A percentile compares a stretch with the other conserved stretches of the same genome.
Evolutionary conservation across 1,284 basidiomycete species (phyloP).

Genomic region (Pseudomicrostroma phylloplanum): DNA sequence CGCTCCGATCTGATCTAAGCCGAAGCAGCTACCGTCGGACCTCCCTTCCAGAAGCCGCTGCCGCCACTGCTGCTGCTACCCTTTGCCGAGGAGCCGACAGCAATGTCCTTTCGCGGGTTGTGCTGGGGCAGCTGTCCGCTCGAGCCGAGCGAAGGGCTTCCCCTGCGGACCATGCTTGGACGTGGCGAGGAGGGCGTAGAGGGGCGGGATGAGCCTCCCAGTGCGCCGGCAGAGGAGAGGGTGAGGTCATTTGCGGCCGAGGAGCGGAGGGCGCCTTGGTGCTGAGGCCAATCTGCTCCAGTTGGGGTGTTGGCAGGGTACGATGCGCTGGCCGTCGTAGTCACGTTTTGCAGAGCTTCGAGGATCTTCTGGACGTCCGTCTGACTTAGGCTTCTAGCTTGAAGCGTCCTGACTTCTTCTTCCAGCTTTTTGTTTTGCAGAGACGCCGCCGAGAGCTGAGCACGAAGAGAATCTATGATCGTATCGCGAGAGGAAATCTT

Average conservation of each 20-base stretch:
- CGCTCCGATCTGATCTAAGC: too few species aligned
- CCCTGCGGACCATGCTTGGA: neutral
- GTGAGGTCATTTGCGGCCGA: neutral
- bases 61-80: neutral
- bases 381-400: conserved; percentile 61
- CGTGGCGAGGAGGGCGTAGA: conserved; percentile 1
- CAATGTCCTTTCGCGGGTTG: conserved; percentile 6
- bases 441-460: conserved; percentile 71
- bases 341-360: conserved; percentile 65
- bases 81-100: neutral
- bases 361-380: conserved; percentile 52
- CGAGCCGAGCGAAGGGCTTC: neutral
- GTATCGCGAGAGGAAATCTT: conserved; percentile 88
- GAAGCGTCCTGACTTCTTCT: conserved; percentile 50
- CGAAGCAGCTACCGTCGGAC: conserved; percentile 4
- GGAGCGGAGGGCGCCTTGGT: neutral
- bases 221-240: neutral
- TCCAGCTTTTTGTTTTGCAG: conserved; percentile 74
- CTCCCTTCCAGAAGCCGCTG: neutral
- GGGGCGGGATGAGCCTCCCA: neutral
- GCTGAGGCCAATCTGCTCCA: neutral
- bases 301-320: neutral
- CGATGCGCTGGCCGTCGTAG: neutral
- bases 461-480: conserved; percentile 78
- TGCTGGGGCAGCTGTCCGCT: conserved; percentile 5